Base-by-base conservation (phyloP, 1,284 basidiomycete species). In the Marasmius sp. region DNA sequence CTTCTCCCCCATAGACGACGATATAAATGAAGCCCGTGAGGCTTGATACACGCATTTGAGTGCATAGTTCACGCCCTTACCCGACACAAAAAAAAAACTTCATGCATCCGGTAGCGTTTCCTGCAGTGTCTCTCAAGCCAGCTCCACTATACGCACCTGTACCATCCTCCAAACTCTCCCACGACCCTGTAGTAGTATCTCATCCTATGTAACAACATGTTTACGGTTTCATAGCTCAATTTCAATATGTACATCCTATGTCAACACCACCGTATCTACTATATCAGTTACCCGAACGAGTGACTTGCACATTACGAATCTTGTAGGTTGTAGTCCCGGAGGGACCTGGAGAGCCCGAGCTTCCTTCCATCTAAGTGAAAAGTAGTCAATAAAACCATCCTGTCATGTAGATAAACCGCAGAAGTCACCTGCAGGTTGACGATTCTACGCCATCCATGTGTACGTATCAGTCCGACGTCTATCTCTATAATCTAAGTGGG, bases 281-380 rank as follows among this genome's bases (percentile, higher is more conserved):
- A 41, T 27, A 34, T 53, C 38, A 62, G 51, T 60, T 68, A 34
- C 72, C 73, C 18, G 72, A 72, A 48, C 72, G 66, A 6, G 73
- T 78, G 20, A 79, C 70, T 50, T 71, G 59, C 6, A 79, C 68
- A 57, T 79, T 77, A n/a, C 76, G 71, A 57, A 70, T 67, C 61
- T 75, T 73, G 63, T 76, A 78, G 2, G 72, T 77, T 8, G 77
- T 76, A 9, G 72, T 74, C 10, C 72, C 74, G 10, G 68, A 70
- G 1, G 77, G 78, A 16, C 79, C 79, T 38, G 78, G 79, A 55
- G 75, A 71, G 11, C 79, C 79, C 6, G 79, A 75, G 60, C 77
- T 79, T 6, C 79, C 79, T 66, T 81, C 79, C 79, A 81, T 80
- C 77, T 79, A 59, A 59, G 38, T 18, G n/a, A 47, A 45, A 20